Conservation (phyloP, 2,329 filamentous ascomycete genomes). For the Myriosclerotinia duriaeana region DNA sequence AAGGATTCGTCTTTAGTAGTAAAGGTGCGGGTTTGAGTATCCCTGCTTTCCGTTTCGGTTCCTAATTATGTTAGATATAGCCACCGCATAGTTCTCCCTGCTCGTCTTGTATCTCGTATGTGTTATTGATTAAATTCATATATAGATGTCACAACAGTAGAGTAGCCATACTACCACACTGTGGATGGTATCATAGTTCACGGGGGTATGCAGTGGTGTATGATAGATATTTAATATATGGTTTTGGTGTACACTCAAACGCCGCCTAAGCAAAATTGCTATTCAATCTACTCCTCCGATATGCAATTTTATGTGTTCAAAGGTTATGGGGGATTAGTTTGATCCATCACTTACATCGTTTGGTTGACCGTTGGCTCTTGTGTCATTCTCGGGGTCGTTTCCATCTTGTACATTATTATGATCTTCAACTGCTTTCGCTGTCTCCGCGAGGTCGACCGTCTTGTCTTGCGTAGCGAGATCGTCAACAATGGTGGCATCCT, state of each 20-base stretch:
- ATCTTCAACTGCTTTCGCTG: conserved; percentile 25
- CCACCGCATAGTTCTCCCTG: too few relatives aligned
- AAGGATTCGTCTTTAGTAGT: conserved; percentile 17
- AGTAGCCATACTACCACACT: conserved; percentile 15
- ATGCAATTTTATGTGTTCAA: conserved; percentile 1
- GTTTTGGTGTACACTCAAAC: not conserved
- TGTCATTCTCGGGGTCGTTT: not conserved
- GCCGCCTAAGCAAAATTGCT: conserved; percentile 28
- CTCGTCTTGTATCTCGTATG: not conserved
- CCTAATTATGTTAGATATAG: conserved; percentile 18
- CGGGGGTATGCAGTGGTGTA: not conserved
- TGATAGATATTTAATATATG: not conserved
- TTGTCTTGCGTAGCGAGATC: conserved; percentile 33
- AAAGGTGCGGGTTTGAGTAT: conserved; percentile 45
- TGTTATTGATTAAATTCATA: not conserved
- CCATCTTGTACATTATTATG: conserved; percentile 24
- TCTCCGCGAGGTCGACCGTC: conserved; percentile 30
- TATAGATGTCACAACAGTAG: not conserved
- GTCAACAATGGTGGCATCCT: conserved; percentile 36
- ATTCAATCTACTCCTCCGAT: not conserved
- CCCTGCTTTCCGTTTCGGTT: conserved; percentile 42
- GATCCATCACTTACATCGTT: conserved; percentile 34
- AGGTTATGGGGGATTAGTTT: conserved; percentile 17
- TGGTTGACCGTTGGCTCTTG: conserved; percentile 6
- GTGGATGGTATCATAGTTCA: conserved; percentile 10